phyloP scores from a whole-genome alignment of 2,329 filamentous ascomycete genomes.

The Penicillium hesseltinei region DNA sequence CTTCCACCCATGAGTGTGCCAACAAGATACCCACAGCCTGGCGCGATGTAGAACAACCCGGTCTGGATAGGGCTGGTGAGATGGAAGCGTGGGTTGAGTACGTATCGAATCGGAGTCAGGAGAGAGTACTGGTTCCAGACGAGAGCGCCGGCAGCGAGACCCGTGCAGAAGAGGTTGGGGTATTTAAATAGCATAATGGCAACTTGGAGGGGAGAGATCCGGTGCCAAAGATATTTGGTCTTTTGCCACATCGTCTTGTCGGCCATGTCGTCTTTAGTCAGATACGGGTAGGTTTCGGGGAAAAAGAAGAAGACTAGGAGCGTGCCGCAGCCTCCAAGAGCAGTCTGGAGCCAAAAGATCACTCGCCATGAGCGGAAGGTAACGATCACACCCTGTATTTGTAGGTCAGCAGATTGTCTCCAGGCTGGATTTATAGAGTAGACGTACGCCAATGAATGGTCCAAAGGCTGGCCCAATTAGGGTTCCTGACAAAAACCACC shows the following conservation, averaged over 20 bases:
- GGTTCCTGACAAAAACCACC: conserved; percentile 70
- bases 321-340: conserved; percentile 60
- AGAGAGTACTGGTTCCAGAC: conserved; percentile 75
- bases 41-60: conserved; percentile 72
- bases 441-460: conserved; percentile 37
- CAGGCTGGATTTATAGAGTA: neutral
- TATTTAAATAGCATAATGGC: conserved; percentile 65
- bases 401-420: conserved; percentile 46
- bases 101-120: conserved; percentile 67
- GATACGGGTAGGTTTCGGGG: conserved; percentile 70
- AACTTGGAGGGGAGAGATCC: conserved; percentile 64
- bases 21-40: conserved; percentile 66
- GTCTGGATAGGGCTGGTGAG: conserved; percentile 65
- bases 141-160: conserved; percentile 60
- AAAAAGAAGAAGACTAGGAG: conserved; percentile 64
- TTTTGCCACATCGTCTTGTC: conserved; percentile 54
- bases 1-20: conserved; percentile 71
- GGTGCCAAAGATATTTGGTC: conserved; percentile 55
- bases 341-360: conserved; percentile 76
- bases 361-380: conserved; percentile 70
- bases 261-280: conserved; percentile 60
- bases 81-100: conserved; percentile 71
- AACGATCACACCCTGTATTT: conserved; percentile 69
- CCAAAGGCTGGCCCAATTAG: conserved; percentile 70
- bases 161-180: conserved; percentile 64